phyloP scores from a whole-genome alignment of 116 monocot genomes.

The Dioscorea cayenensis region DNA sequence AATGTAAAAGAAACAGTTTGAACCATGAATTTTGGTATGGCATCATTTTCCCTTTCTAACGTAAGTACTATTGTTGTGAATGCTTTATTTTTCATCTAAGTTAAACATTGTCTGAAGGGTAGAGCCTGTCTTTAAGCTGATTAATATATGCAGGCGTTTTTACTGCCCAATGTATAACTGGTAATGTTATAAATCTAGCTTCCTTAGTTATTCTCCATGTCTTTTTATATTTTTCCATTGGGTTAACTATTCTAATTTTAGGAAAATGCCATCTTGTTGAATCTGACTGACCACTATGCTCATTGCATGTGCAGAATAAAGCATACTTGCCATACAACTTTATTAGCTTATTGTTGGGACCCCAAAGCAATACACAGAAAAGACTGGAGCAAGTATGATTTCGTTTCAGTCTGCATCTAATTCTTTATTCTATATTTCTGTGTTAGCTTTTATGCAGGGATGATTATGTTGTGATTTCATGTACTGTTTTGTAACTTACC shows the following conservation, averaged over 20 bases:
- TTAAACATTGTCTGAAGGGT: too few relatives aligned
- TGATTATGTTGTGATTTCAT: neutral
- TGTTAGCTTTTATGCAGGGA: neutral
- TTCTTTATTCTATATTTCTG: neutral
- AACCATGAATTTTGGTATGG: too few relatives aligned
- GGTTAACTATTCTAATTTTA: neutral
- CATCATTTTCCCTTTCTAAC: too few relatives aligned
- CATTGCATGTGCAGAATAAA: slow-evolving; percentile 50
- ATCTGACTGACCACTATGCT: neutral
- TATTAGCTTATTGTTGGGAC: slow-evolving; percentile 65
- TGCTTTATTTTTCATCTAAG: too few relatives aligned
- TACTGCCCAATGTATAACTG: too few relatives aligned
- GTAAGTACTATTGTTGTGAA: too few relatives aligned
- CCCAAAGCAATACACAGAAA: slow-evolving; percentile 81
- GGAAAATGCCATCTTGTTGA: neutral
- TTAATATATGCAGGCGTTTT: too few relatives aligned
- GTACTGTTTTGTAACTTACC: slow-evolving; percentile 7
- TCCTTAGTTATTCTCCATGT: too few relatives aligned
- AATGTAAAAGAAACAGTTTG: too few relatives aligned
- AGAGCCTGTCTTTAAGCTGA: too few relatives aligned
- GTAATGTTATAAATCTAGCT: too few relatives aligned
- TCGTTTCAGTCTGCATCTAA: neutral
- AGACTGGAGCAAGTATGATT: slow-evolving; percentile 76
- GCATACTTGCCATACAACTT: slow-evolving; percentile 58
- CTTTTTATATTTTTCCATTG: neutral